Percentiles rank a stretch among this genome's conserved stretches.
phyloP scores from a whole-genome alignment of 148 eudicot species.

The Rhododendron ovatum region DNA sequence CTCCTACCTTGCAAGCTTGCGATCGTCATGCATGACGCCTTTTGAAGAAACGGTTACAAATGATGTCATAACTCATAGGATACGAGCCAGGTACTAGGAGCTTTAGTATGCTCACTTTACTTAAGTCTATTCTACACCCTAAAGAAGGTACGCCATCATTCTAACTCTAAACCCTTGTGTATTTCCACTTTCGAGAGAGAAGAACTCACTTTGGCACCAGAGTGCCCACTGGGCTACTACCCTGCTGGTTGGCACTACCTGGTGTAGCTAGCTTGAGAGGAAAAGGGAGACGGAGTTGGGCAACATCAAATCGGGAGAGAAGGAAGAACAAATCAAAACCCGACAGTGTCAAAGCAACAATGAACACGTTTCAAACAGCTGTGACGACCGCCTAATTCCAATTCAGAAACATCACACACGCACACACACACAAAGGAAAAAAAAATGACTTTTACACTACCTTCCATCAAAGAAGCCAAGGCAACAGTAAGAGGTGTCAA shows the following conservation, averaged over 20 bases:
- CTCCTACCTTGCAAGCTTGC: background rate
- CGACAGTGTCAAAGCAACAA: background rate
- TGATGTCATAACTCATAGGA: background rate
- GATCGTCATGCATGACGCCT: background rate
- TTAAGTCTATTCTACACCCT: background rate
- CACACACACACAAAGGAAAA: background rate
- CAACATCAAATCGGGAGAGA: background rate
- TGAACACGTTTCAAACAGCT: background rate
- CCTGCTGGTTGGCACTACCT: too few species aligned
- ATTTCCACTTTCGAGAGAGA: background rate
- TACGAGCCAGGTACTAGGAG: background rate
- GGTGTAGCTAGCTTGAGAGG: background rate
- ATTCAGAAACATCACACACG: background rate
- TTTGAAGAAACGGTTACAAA: background rate
- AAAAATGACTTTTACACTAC: slow-evolving; percentile 18
- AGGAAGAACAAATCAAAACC: background rate
- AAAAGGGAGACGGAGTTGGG: background rate
- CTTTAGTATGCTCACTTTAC: background rate
- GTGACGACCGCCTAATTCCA: background rate
- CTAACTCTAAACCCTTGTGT: background rate
- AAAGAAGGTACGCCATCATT: background rate
- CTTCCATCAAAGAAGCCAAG: slow-evolving; percentile 67
- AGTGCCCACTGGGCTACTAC: background rate
- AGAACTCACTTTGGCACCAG: background rate
- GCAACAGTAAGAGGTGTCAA: slow-evolving; percentile 44